Base-by-base conservation (phyloP, 345 rosid species). In the Eucalyptus curtisii region DNA sequence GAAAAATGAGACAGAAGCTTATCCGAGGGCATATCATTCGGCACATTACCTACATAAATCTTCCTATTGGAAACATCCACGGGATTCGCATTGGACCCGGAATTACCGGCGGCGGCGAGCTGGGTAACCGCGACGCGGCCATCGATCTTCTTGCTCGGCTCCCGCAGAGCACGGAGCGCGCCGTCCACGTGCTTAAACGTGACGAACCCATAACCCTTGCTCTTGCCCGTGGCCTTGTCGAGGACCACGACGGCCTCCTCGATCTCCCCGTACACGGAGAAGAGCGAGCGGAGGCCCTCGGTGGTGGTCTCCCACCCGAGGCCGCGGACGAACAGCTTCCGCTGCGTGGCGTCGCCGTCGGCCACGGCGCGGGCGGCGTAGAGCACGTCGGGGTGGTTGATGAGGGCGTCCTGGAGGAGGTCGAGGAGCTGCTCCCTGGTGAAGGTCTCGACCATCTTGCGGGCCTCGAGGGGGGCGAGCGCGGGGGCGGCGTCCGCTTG, bases 301-400 rank as follows among this genome's bases (percentile, higher is more conserved):
- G 97, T 91, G 12, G 97, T 96, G 11, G 99, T 96, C 57, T 97
- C 98, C 96, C 96, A 96, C 48, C 97, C 97, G 25, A 97, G 95
- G 27, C 99, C 99, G 49, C 97, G 98, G 37, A 97, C 90, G 89
- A 97, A 97, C 20, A 97, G 93, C 93, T 97, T 97, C 52, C 99
- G 94, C 92, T 94, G 98, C 33, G 97, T 86, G 87, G 95, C 90
- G 37, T 97, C 98, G 12, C 92, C 88, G 52, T 97, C 98, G 0
- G 98, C 98, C 52, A 95, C 87, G 17, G 94, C 87, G 50, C 97
- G 90, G 37, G 96, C 96, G 17, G 93, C 53, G 0, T 90, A 94
- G 1, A 94, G 92, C 7, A 97, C 92, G 40, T 96, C 96, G 2
- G 93, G 85, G 89, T 97, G 97, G 48, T 92, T 88, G 31, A 90